Conservation (phyloP, 106 monocot species). For the Dioscorea dumetorum region DNA sequence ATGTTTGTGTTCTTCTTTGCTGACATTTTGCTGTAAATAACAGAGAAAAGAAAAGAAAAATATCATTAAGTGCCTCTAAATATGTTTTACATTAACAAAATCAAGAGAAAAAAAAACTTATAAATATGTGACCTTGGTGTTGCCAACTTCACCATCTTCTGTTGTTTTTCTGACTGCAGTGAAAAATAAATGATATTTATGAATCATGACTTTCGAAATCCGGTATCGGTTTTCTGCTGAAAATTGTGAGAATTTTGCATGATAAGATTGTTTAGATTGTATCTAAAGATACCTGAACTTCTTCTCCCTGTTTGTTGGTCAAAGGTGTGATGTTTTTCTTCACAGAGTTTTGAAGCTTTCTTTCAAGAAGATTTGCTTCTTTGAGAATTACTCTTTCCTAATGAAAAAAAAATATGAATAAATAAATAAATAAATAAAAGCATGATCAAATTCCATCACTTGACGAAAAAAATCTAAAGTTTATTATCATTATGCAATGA, state of each 20-base stretch:
- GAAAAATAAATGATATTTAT: too few relatives aligned
- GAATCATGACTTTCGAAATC: background rate
- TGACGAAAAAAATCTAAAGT: too few relatives aligned
- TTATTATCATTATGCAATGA: too few relatives aligned
- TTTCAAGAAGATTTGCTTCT: slow-evolving; percentile 10
- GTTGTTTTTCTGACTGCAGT: background rate
- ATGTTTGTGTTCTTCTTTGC: background rate
- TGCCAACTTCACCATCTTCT: background rate
- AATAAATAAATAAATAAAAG: background rate
- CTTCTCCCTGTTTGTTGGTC: background rate
- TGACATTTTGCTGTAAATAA: background rate
- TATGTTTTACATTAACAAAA: background rate
- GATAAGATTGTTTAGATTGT: background rate
- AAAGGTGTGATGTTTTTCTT: background rate
- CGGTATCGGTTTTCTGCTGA: background rate
- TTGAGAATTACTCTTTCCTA: slow-evolving; percentile 15
- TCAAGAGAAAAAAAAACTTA: background rate
- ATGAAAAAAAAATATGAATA: too few relatives aligned
- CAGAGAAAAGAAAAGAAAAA: background rate
- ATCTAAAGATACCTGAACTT: background rate
- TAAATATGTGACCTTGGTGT: background rate
- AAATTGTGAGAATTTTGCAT: background rate
- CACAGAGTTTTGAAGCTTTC: background rate
- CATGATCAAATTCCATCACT: too few relatives aligned
- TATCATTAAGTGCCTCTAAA: background rate